A percentile compares a stretch with the other conserved stretches of the same genome.
phyloP scores from a whole-genome alignment of 208 protist species.

The Trypanosoma scelopori region DNA sequence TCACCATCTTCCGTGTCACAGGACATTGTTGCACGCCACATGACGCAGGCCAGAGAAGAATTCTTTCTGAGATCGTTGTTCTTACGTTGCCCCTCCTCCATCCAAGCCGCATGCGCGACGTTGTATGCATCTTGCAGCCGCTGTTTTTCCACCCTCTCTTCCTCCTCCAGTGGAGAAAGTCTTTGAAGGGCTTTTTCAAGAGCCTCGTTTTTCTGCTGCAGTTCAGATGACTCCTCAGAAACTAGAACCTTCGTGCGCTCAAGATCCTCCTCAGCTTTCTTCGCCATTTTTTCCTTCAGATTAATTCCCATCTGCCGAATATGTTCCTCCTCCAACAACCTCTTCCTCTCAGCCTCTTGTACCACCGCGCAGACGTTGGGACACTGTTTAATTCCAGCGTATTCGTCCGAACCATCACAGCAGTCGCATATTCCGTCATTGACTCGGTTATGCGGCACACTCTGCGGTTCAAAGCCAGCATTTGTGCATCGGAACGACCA shows the following conservation, averaged over 20 bases:
- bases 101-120: slow-evolving; percentile 22
- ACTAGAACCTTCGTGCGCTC: slow-evolving; percentile 27
- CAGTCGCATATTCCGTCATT: slow-evolving; percentile 94
- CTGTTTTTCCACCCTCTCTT: slow-evolving; percentile 33
- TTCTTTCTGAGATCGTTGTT: slow-evolving; percentile 14
- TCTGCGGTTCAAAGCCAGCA: slow-evolving; percentile 40
- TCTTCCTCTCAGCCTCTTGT: slow-evolving; percentile 29
- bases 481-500: slow-evolving; percentile 88
- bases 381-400: slow-evolving; percentile 35
- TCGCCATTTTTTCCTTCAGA: slow-evolving; percentile 36
- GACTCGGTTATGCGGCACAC: slow-evolving; percentile 66
- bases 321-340: slow-evolving; percentile 27
- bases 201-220: slow-evolving; percentile 14
- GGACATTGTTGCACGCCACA: slow-evolving; percentile 44
- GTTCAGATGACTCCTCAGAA: slow-evolving; percentile 18
- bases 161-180: slow-evolving; percentile 26
- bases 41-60: slow-evolving; percentile 23
- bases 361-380: slow-evolving; percentile 64
- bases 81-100: slow-evolving; percentile 15
- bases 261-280: slow-evolving; percentile 23
- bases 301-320: slow-evolving; percentile 18
- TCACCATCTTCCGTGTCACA: slow-evolving; percentile 34
- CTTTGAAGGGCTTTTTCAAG: slow-evolving; percentile 11
- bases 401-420: slow-evolving; percentile 94
- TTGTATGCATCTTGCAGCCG: slow-evolving; percentile 27